Percentiles rank a stretch among this genome's conserved stretches.
Evolutionary conservation across 805 yeast genomes (phyloP).

Genomic region (Lachancea waltii): DNA sequence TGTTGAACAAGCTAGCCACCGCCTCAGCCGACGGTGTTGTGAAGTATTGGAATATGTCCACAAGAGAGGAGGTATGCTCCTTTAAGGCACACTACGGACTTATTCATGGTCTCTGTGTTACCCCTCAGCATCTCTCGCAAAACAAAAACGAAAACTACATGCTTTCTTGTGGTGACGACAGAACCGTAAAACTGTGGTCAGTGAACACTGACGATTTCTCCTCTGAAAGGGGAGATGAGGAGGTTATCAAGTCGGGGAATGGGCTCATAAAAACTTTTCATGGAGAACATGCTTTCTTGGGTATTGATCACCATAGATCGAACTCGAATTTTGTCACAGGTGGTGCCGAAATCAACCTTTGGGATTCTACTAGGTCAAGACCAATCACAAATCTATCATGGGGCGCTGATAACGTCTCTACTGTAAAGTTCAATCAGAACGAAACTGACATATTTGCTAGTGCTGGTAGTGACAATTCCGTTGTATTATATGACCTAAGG

Average conservation of each 20-base stretch:
- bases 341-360: constrained; percentile 81
- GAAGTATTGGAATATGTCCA: constrained; percentile 87
- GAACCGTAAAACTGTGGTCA: constrained; percentile 84
- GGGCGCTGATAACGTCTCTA: constrained; percentile 90
- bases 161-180: constrained; percentile 87
- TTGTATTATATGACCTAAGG: constrained; percentile 84
- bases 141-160: constrained; percentile 38
- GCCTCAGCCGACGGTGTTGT: constrained; percentile 95
- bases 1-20: constrained; percentile 71
- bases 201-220: constrained; percentile 48
- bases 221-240: constrained; percentile 30
- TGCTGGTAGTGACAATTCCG: constrained; percentile 84
- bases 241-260: constrained; percentile 28
- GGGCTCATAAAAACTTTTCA: constrained; percentile 74
- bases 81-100: constrained; percentile 87
- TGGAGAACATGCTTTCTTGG: constrained; percentile 78
- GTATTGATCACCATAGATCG: constrained; percentile 77
- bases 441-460: constrained; percentile 87
- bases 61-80: constrained; percentile 66
- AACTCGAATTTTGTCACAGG: constrained; percentile 82
- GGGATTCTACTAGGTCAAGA: constrained; percentile 81
- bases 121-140: constrained; percentile 38
- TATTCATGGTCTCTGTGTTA: constrained; percentile 77
- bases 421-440: constrained; percentile 81
- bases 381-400: constrained; percentile 77